Conservation (phyloP, 2,329 filamentous ascomycete genomes). For the Penicillium sp. region DNA sequence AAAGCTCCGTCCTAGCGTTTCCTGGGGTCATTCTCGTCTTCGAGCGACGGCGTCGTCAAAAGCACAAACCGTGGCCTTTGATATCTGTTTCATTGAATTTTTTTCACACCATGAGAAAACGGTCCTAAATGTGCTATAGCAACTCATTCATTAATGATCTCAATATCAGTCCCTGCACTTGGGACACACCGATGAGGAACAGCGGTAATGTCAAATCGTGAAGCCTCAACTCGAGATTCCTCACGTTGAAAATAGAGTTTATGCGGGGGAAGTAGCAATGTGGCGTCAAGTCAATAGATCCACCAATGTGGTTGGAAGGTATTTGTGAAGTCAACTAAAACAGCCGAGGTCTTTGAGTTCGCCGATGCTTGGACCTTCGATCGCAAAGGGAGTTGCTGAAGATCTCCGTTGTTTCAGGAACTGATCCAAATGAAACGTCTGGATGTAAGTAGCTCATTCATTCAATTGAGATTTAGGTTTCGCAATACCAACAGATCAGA, state of each 20-base stretch:
- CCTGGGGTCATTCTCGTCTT: neutral
- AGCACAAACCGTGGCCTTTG: neutral
- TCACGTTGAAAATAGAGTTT: neutral
- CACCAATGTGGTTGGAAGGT: neutral
- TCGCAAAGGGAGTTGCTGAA: neutral
- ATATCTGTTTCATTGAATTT: neutral
- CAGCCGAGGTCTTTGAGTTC: neutral
- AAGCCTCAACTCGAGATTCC: too few relatives aligned
- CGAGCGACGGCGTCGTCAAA: neutral
- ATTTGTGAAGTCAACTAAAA: neutral
- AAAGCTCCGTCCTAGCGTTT: neutral
- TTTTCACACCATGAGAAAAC: too few relatives aligned
- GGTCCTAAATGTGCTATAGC: too few relatives aligned
- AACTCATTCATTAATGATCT: too few relatives aligned
- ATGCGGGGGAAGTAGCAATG: conserved; percentile 3
- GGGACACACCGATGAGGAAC: too few relatives aligned
- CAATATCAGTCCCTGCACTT: too few relatives aligned
- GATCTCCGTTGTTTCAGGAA: neutral
- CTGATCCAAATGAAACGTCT: neutral
- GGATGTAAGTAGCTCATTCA: neutral
- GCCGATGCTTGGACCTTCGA: neutral
- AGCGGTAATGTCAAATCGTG: too few relatives aligned
- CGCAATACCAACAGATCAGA: too few relatives aligned
- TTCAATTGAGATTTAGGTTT: neutral
- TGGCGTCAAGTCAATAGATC: neutral